Conservation (phyloP, 345 rosid genomes). For the Barbarea vulgaris region DNA sequence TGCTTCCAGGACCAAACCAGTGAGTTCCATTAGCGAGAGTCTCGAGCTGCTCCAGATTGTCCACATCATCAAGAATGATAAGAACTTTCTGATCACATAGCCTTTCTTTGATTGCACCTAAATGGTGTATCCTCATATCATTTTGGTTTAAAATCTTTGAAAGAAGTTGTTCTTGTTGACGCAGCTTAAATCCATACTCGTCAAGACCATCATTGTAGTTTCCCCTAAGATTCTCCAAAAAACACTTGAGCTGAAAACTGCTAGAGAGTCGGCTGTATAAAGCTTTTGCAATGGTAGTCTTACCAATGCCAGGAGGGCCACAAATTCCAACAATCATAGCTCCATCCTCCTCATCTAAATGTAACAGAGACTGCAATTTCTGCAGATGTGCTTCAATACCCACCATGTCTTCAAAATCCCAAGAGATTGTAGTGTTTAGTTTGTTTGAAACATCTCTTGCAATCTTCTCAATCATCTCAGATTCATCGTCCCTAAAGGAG, state of each 20-base stretch:
- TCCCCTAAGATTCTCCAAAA: background rate
- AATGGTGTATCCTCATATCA: background rate
- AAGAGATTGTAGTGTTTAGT: background rate
- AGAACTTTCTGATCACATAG: background rate
- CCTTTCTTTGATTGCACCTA: background rate
- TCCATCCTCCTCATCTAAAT: background rate
- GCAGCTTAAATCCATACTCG: background rate
- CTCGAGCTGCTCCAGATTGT: too few species aligned
- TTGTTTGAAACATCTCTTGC: background rate
- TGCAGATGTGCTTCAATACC: background rate
- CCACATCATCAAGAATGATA: constrained; percentile 3
- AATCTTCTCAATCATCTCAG: background rate
- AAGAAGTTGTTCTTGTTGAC: constrained; percentile 9
- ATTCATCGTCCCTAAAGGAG: background rate
- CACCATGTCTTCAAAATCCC: constrained; percentile 6
- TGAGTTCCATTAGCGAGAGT: background rate
- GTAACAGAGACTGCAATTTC: background rate
- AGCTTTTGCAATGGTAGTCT: constrained; percentile 2
- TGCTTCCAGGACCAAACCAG: background rate
- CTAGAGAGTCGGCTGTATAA: background rate
- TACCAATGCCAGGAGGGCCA: constrained; percentile 10
- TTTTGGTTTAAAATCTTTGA: background rate
- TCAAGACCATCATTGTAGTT: background rate
- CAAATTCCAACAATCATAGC: constrained; percentile 1
- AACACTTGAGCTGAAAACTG: background rate